Percentiles rank a stretch among this genome's conserved stretches.
phyloP scores from a whole-genome alignment of 768 basidiomycete species.

The Amanita phalloides region DNA sequence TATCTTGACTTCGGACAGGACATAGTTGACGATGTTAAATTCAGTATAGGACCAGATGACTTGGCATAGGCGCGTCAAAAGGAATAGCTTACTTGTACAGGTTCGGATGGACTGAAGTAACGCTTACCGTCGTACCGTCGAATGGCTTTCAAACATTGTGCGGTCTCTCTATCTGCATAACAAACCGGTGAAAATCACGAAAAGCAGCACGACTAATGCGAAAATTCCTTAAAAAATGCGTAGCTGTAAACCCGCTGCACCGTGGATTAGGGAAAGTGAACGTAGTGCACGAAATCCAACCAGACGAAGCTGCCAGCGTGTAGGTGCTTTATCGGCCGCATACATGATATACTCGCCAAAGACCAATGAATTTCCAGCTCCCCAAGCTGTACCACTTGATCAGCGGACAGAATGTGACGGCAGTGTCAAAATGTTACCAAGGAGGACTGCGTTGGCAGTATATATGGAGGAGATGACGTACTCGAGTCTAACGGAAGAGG shows the following conservation, averaged over 20 bases:
- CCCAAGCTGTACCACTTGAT: not conserved
- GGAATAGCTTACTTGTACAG: constrained; percentile 33
- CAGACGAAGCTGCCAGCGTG: constrained; percentile 21
- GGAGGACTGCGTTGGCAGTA: constrained; percentile 37
- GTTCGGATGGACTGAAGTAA: constrained; percentile 38
- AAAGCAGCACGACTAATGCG: constrained; percentile 38
- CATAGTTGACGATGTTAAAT: constrained; percentile 61
- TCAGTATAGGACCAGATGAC: constrained; percentile 33
- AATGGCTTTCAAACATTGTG: not conserved
- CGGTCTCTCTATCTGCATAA: not conserved
- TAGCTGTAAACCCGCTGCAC: constrained; percentile 42
- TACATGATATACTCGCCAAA: constrained; percentile 12
- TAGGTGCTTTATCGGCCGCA: constrained; percentile 19
- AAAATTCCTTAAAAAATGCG: constrained; percentile 54
- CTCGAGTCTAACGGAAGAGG: constrained; percentile 40
- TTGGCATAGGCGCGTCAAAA: not conserved
- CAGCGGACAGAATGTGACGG: not conserved
- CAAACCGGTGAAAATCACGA: constrained; percentile 32
- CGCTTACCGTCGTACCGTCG: constrained; percentile 13
- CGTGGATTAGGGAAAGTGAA: constrained; percentile 30
- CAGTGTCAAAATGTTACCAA: constrained; percentile 18
- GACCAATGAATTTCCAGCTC: constrained; percentile 36
- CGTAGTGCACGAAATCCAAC: constrained; percentile 26
- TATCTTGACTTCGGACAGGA: constrained; percentile 49
- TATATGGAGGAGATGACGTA: constrained; percentile 18